Base-by-base conservation (phyloP, 2,329 filamentous ascomycete species). In the Fusarium mangiferae region DNA sequence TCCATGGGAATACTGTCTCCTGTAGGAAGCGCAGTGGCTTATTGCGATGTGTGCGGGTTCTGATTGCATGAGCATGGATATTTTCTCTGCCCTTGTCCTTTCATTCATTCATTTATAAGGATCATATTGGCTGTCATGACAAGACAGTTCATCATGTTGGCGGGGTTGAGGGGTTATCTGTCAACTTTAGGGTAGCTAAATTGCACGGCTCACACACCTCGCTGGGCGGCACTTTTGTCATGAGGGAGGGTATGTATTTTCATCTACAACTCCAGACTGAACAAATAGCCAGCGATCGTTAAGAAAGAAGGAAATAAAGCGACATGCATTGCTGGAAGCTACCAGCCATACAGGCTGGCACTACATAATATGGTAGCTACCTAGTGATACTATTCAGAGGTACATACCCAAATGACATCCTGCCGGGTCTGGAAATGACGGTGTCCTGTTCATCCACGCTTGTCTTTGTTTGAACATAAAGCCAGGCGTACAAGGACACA, bases 61-160 rank as follows among this genome's bases (percentile, higher is more conserved):
- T 49, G 22, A 15, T 12, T 36, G 42, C 20, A 41, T 35, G 15
- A 55, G 20, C 24, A 41, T 28, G n/a, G n/a, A 36, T 33, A 17
- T 28, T 35, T n/a, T 33, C n/a, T 39, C 39, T 20, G 30, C 9
- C 4, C 24, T 17, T 38, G 35, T 54, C 20, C 39, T 18, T 30
- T 41, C 26, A 12, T 30, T 52, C 18, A 26, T 33, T 28, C 17
- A 17, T 24, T 15, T 22, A 33, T 30, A 24, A 51, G 22, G 30
- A 33, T 17, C 7, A 28, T 36, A 18, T 17, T 13, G 36, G 44
- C n/a, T 41, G 36, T 72, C 62, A 72, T 71, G 62, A 72, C 26
- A 41, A 41, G 51, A 17, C 36, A 15, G 12, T 26, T 26, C 38
- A 72, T 72, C 69, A 72, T 72, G 30, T 55, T 72, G 57, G 69